A percentile compares a stretch with the other conserved stretches of the same genome.
phyloP scores from a whole-genome alignment of 2,329 filamentous ascomycete species.

The Aspergillus felis region DNA sequence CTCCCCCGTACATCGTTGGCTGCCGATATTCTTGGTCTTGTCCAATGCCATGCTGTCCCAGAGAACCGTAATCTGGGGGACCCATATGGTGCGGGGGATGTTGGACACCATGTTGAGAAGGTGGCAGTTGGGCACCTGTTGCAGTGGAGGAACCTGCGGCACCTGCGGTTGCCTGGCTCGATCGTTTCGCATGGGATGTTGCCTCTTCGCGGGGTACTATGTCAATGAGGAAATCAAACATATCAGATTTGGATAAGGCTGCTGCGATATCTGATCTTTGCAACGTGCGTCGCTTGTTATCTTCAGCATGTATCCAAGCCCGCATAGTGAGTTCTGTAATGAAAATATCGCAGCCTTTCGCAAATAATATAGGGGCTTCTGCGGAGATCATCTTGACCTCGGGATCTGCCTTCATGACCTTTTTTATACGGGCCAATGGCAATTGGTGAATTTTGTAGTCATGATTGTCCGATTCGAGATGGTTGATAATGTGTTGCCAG shows the following conservation, averaged over 20 bases:
- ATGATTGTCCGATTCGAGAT: slow-evolving; percentile 89
- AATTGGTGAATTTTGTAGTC: slow-evolving; percentile 99
- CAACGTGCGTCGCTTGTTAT: slow-evolving; percentile 94
- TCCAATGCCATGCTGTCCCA: slow-evolving; percentile 60
- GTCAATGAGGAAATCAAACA: slow-evolving; percentile 99
- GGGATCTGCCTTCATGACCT: slow-evolving; percentile 99
- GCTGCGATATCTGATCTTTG: slow-evolving; percentile 96
- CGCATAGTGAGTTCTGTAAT: slow-evolving; percentile 99
- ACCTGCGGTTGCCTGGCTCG: slow-evolving; percentile 46
- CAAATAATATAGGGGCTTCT: slow-evolving; percentile 94
- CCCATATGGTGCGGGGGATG: slow-evolving; percentile 54
- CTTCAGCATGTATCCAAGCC: slow-evolving; percentile 98
- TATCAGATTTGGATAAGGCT: slow-evolving; percentile 93
- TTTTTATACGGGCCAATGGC: slow-evolving; percentile 97
- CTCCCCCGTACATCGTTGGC: slow-evolving; percentile 74
- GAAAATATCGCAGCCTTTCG: slow-evolving; percentile 98
- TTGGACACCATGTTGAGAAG: slow-evolving; percentile 46
- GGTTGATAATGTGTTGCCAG: slow-evolving; percentile 97
- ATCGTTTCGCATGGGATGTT: slow-evolving; percentile 75
- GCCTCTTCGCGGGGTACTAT: slow-evolving; percentile 97
- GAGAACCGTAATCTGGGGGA: slow-evolving; percentile 55
- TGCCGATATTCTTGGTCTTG: slow-evolving; percentile 77
- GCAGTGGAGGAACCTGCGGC: slow-evolving; percentile 46
- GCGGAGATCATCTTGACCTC: slow-evolving; percentile 99
- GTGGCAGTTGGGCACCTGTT: slow-evolving; percentile 36